phyloP scores from a whole-genome alignment of 169 alveolate species.

The Eimeria maxima region DNA sequence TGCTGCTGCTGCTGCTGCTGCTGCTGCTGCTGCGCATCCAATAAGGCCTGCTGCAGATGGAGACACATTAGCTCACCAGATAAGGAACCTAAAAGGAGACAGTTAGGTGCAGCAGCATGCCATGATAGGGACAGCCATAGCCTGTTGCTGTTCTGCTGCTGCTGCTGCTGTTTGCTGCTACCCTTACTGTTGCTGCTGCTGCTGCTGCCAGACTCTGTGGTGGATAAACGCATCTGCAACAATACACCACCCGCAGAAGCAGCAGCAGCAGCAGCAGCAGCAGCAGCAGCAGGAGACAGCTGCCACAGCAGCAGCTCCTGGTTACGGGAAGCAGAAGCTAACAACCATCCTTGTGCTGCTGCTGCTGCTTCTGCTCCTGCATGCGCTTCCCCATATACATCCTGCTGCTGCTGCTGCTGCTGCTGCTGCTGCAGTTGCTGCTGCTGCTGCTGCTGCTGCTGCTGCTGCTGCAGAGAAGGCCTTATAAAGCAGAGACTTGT shows the following conservation, averaged over 20 bases:
- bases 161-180: conserved; percentile 40
- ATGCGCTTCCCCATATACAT: too few relatives aligned
- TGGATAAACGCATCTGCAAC: conserved; percentile 10
- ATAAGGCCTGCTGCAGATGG: background rate
- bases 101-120: conserved; percentile 53
- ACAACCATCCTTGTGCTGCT: conserved; percentile 45
- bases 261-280: conserved; percentile 26
- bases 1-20: conserved; percentile 7
- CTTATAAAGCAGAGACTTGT: conserved; percentile 8
- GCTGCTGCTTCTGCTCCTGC: conserved; percentile 27
- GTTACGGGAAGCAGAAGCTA: background rate
- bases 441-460: conserved; percentile 61
- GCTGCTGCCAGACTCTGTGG: too few relatives aligned
- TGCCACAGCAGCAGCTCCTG: conserved; percentile 32
- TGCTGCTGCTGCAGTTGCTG: background rate
- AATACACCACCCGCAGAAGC: background rate
- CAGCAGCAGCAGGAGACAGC: conserved; percentile 49
- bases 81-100: conserved; percentile 15
- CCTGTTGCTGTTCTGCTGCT: conserved; percentile 38
- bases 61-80: conserved; percentile 24
- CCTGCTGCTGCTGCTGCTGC: conserved; percentile 18
- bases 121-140: conserved; percentile 48
- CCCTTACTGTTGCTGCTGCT: background rate
- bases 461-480: background rate
- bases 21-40: conserved; percentile 55